Percentiles rank a stretch among this genome's conserved stretches.
These are phyloP conservation scores for Ogataea kodamae DNA, from an alignment of 805 yeast species.

Conservation along the genomic window DNA sequence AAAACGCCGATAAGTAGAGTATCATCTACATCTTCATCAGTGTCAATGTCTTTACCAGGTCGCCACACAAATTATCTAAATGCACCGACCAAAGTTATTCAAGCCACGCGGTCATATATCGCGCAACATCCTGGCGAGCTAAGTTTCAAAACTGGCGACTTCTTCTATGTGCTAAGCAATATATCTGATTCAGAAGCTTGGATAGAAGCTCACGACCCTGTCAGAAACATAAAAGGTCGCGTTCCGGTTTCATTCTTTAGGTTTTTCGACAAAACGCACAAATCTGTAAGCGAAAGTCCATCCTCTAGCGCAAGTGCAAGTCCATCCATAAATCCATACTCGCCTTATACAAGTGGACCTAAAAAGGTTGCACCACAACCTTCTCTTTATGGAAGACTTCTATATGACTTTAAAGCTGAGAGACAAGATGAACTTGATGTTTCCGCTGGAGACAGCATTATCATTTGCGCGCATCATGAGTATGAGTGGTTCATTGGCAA, in stretches of 20 bases:
- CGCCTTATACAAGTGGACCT: slow-evolving; percentile 33
- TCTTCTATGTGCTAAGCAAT: slow-evolving; percentile 73
- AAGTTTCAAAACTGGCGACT: slow-evolving; percentile 77
- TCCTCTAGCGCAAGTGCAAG: slow-evolving; percentile 21
- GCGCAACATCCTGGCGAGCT: slow-evolving; percentile 83
- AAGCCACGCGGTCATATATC: slow-evolving; percentile 71
- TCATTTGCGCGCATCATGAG: slow-evolving; percentile 93
- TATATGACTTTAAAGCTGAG: slow-evolving; percentile 85
- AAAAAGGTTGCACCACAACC: slow-evolving; percentile 25
- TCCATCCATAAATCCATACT: slow-evolving; percentile 15
- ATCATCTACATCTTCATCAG: slow-evolving; percentile 20
- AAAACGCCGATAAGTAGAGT: slow-evolving; percentile 19
- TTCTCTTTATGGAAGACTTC: slow-evolving; percentile 72
- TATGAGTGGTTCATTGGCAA: slow-evolving; percentile 98
- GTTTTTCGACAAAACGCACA: slow-evolving; percentile 57
- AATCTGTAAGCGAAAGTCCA: slow-evolving; percentile 31
- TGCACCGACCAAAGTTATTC: slow-evolving; percentile 79
- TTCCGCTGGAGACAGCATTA: slow-evolving; percentile 79
- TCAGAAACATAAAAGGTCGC: slow-evolving; percentile 71
- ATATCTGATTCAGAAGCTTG: slow-evolving; percentile 49
- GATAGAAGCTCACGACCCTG: slow-evolving; percentile 88
- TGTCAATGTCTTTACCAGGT: slow-evolving; percentile 8
- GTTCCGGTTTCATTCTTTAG: slow-evolving; percentile 87
- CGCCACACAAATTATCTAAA: slow-evolving; percentile 22
- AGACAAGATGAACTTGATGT: slow-evolving; percentile 82